Conservation (phyloP, 306 rosid genomes). For the Prunus davidiana region DNA sequence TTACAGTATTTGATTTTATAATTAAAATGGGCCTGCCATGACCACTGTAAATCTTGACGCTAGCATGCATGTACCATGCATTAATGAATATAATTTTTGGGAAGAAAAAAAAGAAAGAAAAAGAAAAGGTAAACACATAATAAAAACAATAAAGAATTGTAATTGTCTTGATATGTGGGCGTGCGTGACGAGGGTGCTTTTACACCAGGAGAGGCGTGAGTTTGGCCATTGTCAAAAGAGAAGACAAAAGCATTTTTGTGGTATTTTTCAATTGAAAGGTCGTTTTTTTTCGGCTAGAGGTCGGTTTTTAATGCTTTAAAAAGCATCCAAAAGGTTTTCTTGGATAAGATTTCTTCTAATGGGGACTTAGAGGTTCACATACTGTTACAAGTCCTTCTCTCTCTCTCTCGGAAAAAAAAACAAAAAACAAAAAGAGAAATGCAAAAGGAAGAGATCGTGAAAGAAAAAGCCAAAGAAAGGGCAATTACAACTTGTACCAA, state of each 20-base stretch:
- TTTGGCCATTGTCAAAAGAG: neutral
- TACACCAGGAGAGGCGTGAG: neutral
- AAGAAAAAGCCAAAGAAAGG: neutral
- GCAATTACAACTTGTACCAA: neutral
- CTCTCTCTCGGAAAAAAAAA: too few relatives aligned
- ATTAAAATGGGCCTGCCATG: too few relatives aligned
- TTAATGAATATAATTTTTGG: neutral
- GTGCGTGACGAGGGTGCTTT: neutral
- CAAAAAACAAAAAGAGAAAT: neutral
- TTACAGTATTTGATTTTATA: too few relatives aligned
- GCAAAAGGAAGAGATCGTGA: neutral
- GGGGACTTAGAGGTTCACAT: neutral
- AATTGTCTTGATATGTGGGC: neutral
- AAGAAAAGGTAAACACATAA: neutral
- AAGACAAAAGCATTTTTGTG: neutral
- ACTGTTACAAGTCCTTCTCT: neutral
- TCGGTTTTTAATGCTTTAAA: neutral
- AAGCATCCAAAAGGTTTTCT: neutral
- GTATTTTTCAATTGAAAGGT: neutral
- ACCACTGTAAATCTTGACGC: neutral
- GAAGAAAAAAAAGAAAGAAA: too few relatives aligned
- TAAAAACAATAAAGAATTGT: neutral
- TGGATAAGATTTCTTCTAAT: neutral
- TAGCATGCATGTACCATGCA: neutral
- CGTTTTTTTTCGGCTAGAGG: neutral